Evolutionary conservation across 73 alveolate genomes (phyloP).

Genomic region (Stentor roeselii): DNA sequence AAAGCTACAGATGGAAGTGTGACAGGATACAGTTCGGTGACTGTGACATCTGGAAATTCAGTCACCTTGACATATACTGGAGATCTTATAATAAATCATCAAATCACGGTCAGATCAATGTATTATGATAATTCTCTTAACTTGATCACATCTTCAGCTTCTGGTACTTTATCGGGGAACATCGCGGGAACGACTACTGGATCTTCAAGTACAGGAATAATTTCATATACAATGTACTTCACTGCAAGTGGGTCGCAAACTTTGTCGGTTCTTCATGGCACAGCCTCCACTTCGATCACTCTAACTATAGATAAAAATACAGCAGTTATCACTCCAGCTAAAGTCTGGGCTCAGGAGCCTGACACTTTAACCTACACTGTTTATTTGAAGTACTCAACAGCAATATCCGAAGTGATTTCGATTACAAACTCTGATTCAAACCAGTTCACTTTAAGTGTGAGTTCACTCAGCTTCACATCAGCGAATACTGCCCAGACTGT

Average conservation of each 20-base stretch:
- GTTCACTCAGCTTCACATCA: not conserved
- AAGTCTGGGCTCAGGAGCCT: not conserved
- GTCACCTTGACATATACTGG: not conserved
- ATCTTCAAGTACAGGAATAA: not conserved
- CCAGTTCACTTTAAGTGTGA: not conserved
- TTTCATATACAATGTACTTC: not conserved
- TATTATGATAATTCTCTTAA: not conserved
- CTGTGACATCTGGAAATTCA: not conserved
- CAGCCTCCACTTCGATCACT: not conserved
- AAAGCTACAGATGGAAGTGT: not conserved
- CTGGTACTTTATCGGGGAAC: not conserved
- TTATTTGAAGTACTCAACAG: not conserved
- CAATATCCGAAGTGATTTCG: not conserved
- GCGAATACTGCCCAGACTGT: slow-evolving; percentile 19
- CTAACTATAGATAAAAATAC: not conserved
- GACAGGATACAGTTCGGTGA: not conserved
- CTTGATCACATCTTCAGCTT: not conserved
- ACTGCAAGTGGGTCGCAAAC: not conserved
- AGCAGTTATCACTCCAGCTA: not conserved
- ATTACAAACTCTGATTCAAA: not conserved
- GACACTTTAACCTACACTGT: not conserved
- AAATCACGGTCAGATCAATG: not conserved
- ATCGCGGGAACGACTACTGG: not conserved
- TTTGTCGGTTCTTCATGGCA: not conserved
- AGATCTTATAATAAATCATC: not conserved